These are phyloP conservation scores for Aspergillus sp. DNA, from an alignment of 2,329 filamentous ascomycete species.

Conservation along the genomic window DNA sequence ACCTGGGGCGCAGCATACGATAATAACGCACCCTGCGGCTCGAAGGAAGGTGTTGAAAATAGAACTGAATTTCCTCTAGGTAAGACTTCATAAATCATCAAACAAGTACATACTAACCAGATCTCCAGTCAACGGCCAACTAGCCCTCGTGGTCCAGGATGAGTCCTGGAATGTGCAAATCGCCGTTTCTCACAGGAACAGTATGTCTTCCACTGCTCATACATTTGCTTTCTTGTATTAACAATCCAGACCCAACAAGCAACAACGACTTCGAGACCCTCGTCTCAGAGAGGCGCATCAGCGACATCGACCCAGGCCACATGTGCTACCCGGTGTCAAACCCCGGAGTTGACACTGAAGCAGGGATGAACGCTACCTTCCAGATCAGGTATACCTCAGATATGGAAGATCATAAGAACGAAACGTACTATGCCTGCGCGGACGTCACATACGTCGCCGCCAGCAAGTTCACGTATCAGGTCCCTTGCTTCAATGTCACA, in stretches of 20 bases:
- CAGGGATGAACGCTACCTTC: constrained; percentile 47
- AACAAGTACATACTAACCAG: not conserved
- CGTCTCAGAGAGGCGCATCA: constrained; percentile 32
- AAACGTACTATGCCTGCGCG: constrained; percentile 50
- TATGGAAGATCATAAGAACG: constrained; percentile 41
- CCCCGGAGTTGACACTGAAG: constrained; percentile 30
- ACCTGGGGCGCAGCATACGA: constrained; percentile 56
- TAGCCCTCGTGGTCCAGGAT: constrained; percentile 58
- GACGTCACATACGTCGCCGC: constrained; percentile 47
- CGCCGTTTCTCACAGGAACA: constrained; percentile 53
- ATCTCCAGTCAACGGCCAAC: constrained; percentile 52
- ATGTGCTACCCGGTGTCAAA: constrained; percentile 46
- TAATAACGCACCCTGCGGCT: constrained; percentile 60
- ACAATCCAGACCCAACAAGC: constrained; percentile 35
- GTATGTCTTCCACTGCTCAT: constrained; percentile 36
- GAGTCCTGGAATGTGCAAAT: constrained; percentile 57
- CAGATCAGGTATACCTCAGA: constrained; percentile 47
- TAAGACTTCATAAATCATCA: constrained; percentile 25
- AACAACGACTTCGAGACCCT: constrained; percentile 42
- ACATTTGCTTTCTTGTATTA: no score
- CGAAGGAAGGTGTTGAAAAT: constrained; percentile 47
- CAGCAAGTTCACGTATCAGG: constrained; percentile 39
- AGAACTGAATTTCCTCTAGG: constrained; percentile 59
- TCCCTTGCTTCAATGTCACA: constrained; percentile 51
- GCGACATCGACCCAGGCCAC: constrained; percentile 44